Conservation (phyloP, 148 eudicot genomes). For the Cornus florida region DNA sequence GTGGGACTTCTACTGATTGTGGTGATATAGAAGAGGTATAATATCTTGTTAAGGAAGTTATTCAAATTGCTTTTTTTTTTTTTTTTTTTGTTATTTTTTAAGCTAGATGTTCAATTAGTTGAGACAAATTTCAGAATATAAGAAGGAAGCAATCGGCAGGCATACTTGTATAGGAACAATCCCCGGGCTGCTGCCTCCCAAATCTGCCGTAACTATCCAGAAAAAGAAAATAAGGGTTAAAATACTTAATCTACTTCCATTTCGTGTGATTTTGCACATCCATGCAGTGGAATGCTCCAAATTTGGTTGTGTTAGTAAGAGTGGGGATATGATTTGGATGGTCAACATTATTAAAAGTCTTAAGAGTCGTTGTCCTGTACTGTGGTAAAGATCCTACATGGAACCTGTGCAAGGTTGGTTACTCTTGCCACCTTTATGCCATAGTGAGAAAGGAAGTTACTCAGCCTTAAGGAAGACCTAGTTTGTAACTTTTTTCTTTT, state of each 20-base stretch:
- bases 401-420: neutral
- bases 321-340: neutral
- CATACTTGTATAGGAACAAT: neutral
- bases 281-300: neutral
- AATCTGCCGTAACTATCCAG: neutral
- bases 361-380: neutral
- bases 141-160: neutral
- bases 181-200: neutral
- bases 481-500: neutral
- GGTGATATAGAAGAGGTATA: slow-evolving; percentile 44
- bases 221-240: neutral
- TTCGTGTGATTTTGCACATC: neutral
- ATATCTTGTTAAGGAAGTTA: neutral
- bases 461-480: neutral
- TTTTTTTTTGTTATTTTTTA: neutral
- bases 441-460: neutral
- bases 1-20: slow-evolving; percentile 30
- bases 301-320: neutral
- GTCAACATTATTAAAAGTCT: neutral
- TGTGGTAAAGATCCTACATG: neutral
- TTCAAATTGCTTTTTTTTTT: no score
- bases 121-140: neutral
- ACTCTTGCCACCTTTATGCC: neutral
- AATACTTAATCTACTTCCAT: neutral
- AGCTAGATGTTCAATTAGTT: neutral